Evolutionary conservation across 371 early-diverging fungal species (phyloP).

Genomic region (Mucor indicus): DNA sequence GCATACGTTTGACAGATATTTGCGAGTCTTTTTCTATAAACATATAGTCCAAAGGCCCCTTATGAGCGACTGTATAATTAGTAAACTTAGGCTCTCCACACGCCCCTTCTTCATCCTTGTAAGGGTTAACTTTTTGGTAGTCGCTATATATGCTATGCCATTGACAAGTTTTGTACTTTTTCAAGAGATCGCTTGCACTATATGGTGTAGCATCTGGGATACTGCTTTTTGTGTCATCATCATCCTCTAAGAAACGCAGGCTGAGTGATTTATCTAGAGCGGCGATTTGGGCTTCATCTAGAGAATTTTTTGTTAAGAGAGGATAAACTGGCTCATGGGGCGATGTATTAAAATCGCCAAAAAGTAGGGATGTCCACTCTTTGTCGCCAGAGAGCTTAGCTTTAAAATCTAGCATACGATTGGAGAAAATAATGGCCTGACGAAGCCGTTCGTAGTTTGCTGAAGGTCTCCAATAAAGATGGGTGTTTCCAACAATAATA

Average conservation of each 20-base stretch:
- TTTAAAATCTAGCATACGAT: conserved; percentile 20
- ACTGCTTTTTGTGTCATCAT: not conserved
- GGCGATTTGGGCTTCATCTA: conserved; percentile 15
- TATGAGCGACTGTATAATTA: conserved; percentile 49
- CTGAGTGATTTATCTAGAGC: conserved; percentile 13
- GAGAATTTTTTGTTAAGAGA: conserved; percentile 11
- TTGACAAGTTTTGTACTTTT: conserved; percentile 22
- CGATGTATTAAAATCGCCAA: conserved; percentile 55
- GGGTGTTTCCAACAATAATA: conserved; percentile 35
- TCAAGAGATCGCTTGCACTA: conserved; percentile 17
- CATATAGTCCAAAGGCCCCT: conserved; percentile 56
- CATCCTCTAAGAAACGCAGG: conserved; percentile 6
- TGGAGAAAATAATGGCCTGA: conserved; percentile 39
- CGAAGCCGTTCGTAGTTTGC: conserved; percentile 55
- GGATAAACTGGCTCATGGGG: conserved; percentile 50
- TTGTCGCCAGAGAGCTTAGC: not conserved
- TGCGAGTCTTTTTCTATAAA: conserved; percentile 24
- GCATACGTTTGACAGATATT: conserved; percentile 19
- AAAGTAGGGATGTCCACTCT: conserved; percentile 26
- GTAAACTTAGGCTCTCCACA: conserved; percentile 54
- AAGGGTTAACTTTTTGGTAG: conserved; percentile 14
- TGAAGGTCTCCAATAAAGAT: conserved; percentile 60
- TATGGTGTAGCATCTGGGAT: conserved; percentile 1
- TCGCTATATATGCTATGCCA: conserved; percentile 37
- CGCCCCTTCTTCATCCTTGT: conserved; percentile 1